phyloP scores from a whole-genome alignment of 345 rosid species.

The Zanthoxylum bungeanum region DNA sequence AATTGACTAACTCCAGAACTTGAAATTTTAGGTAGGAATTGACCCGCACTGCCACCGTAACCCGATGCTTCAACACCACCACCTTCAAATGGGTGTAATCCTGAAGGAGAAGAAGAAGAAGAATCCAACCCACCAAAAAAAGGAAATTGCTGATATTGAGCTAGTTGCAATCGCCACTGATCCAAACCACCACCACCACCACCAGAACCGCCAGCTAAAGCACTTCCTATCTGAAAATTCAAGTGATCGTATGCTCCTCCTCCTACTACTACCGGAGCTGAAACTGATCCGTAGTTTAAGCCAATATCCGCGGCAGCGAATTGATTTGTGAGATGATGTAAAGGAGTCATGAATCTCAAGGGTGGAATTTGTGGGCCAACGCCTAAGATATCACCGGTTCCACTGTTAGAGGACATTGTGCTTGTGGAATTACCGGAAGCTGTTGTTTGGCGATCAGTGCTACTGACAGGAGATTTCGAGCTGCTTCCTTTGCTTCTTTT shows the following conservation, averaged over 20 bases:
- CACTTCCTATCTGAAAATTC: too few species aligned
- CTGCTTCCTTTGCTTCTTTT: conserved; percentile 70
- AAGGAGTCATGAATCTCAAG: conserved; percentile 43
- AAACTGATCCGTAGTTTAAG: conserved; percentile 36
- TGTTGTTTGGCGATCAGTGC: conserved; percentile 30
- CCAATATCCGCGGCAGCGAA: conserved; percentile 39
- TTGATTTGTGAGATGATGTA: conserved; percentile 35
- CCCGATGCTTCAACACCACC: conserved; percentile 27
- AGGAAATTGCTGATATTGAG: conserved; percentile 42
- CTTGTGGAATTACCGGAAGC: conserved; percentile 37
- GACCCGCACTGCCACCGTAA: conserved; percentile 27
- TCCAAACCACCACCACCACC: conserved; percentile 40
- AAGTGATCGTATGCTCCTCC: too few species aligned
- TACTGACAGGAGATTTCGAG: conserved; percentile 40
- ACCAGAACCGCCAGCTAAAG: too few species aligned
- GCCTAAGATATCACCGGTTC: conserved; percentile 43
- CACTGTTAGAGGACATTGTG: conserved; percentile 35
- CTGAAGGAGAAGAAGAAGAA: conserved; percentile 31
- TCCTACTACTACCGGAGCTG: conserved; percentile 28
- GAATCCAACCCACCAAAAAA: conserved; percentile 50
- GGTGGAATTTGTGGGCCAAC: conserved; percentile 41
- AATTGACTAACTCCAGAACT: conserved; percentile 24
- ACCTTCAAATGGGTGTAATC: conserved; percentile 46
- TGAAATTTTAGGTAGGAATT: conserved; percentile 37
- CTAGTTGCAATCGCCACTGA: conserved; percentile 54